Conservation (phyloP, 2,329 filamentous ascomycete species). For the Gremmenia infestans region DNA sequence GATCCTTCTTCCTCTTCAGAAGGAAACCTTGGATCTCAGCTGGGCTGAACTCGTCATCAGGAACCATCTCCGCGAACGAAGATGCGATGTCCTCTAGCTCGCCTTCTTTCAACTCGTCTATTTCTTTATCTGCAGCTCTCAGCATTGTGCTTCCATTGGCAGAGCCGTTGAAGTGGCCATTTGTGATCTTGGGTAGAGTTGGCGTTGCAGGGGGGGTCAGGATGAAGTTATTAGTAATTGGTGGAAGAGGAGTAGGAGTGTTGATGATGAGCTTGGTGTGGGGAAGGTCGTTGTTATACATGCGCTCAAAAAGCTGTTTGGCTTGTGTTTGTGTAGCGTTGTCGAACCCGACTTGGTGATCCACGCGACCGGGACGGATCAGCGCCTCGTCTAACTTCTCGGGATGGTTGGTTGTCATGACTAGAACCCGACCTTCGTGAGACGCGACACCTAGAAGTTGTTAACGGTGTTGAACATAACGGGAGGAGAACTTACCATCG, state of each 20-base stretch:
- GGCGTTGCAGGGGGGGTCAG: constrained; percentile 19
- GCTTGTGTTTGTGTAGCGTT: constrained; percentile 52
- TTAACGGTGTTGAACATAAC: constrained; percentile 1
- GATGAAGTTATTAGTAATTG: neutral
- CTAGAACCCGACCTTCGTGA: constrained; percentile 71
- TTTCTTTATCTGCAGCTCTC: neutral
- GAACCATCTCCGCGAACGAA: constrained; percentile 49
- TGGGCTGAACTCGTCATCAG: constrained; percentile 48
- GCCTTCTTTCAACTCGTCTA: constrained; percentile 26
- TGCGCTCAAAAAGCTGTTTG: constrained; percentile 53
- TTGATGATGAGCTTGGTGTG: constrained; percentile 25
- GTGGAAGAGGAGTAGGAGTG: neutral
- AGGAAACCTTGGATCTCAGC: constrained; percentile 63
- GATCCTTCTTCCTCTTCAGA: constrained; percentile 56
- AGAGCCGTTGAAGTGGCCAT: neutral
- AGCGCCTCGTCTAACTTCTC: constrained; percentile 69
- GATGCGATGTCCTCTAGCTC: constrained; percentile 34
- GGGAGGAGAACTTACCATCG: constrained; percentile 19
- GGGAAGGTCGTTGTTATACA: constrained; percentile 45
- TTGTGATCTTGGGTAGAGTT: neutral
- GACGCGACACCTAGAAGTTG: constrained; percentile 56
- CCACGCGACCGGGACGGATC: constrained; percentile 68
- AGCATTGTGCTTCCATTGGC: neutral
- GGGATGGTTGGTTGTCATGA: constrained; percentile 78
- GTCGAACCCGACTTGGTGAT: constrained; percentile 62